Conservation (phyloP, 2,329 filamentous ascomycete species). For the Nannizziopsis arthrosporioides region DNA sequence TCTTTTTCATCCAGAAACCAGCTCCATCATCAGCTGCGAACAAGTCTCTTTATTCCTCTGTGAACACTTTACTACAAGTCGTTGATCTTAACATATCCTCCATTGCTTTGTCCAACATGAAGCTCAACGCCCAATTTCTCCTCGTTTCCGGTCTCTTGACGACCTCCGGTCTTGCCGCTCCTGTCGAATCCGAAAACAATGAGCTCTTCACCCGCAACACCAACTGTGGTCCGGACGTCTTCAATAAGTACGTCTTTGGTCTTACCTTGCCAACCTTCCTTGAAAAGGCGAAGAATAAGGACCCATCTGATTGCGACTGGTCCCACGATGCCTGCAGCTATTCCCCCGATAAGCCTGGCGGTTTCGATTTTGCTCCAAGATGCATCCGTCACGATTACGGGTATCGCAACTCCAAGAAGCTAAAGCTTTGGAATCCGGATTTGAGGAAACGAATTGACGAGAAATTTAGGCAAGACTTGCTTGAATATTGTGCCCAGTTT, state of each 20-base stretch:
- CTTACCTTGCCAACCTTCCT: conserved; percentile 31
- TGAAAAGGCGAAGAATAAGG: conserved; percentile 22
- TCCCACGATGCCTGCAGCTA: conserved; percentile 25
- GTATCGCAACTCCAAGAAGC: conserved; percentile 42
- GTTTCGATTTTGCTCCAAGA: conserved; percentile 27
- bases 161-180: neutral
- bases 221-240: conserved; percentile 29
- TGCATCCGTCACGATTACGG: conserved; percentile 49
- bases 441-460: too few species aligned
- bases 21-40: too few species aligned
- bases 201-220: conserved; percentile 28
- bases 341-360: conserved; percentile 23
- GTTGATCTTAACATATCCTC: too few species aligned
- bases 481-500: too few species aligned
- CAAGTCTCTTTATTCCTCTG: too few species aligned
- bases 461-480: too few species aligned
- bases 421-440: conserved; percentile 36
- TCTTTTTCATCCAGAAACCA: too few species aligned
- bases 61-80: too few species aligned
- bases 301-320: conserved; percentile 32
- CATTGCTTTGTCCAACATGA: neutral
- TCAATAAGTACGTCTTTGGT: conserved; percentile 28
- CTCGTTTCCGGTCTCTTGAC: neutral
- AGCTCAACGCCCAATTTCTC: conserved; percentile 4
- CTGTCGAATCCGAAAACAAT: neutral